Percentiles rank a stretch among this genome's conserved stretches.
Conservation (phyloP, 2,329 filamentous ascomycete species). For the Fusarium fujikuroi region DNA sequence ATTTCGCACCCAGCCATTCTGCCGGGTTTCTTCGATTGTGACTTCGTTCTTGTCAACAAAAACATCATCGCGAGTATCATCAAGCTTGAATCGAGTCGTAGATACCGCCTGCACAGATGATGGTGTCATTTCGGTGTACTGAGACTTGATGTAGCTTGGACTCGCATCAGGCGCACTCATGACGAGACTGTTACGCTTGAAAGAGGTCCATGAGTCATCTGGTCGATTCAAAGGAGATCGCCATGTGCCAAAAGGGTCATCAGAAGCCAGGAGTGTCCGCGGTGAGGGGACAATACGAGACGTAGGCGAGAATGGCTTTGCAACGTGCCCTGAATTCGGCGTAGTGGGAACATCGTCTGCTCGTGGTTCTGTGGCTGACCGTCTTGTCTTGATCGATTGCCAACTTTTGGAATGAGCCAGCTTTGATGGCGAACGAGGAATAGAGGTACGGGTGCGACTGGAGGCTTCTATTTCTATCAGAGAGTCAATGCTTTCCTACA, state of each 20-base stretch:
- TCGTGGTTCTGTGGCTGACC: neutral
- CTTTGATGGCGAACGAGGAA: neutral
- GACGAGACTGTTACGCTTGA: slow-evolving; percentile 16
- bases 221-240: slow-evolving; percentile 18
- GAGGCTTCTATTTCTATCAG: neutral
- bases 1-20: slow-evolving; percentile 35
- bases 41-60: neutral
- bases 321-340: neutral
- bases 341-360: neutral
- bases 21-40: neutral
- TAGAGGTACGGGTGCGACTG: neutral
- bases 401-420: slow-evolving; percentile 29
- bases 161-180: slow-evolving; percentile 16
- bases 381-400: slow-evolving; percentile 10
- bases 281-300: neutral
- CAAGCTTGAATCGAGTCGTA: neutral
- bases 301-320: neutral
- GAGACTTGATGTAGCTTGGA: slow-evolving; percentile 32
- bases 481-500: neutral
- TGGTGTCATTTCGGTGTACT: slow-evolving; percentile 14
- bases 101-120: neutral
- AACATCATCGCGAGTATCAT: neutral
- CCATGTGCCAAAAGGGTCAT: slow-evolving; percentile 23
- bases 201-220: slow-evolving; percentile 24
- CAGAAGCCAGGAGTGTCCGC: slow-evolving; percentile 5